These are phyloP conservation scores for Boletus coccyginus DNA, from an alignment of 768 basidiomycete genomes.

Conservation along the genomic window DNA sequence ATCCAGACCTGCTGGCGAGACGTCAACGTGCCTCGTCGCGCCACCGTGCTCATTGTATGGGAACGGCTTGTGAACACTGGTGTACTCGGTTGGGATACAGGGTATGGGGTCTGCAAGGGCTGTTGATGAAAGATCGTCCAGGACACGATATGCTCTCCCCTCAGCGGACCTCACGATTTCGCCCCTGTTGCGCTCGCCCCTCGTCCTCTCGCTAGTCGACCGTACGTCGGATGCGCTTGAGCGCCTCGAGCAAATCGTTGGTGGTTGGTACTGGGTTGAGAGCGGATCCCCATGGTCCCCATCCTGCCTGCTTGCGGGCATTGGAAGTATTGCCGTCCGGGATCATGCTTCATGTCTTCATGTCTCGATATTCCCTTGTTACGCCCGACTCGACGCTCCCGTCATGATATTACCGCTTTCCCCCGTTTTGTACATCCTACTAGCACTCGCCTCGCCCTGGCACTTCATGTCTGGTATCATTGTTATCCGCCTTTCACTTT, in stretches of 20 bases:
- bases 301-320: constrained; percentile 28
- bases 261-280: constrained; percentile 8
- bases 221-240: constrained; percentile 24
- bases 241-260: constrained; percentile 17
- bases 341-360: constrained; percentile 20
- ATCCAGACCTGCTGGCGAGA: constrained; percentile 19
- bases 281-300: constrained; percentile 7
- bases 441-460: constrained; percentile 16
- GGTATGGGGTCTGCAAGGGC: constrained; percentile 28
- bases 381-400: constrained; percentile 17
- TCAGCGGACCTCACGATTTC: neutral
- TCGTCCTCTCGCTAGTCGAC: constrained; percentile 40
- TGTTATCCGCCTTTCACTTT: constrained; percentile 22
- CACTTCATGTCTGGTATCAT: constrained; percentile 20
- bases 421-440: constrained; percentile 12
- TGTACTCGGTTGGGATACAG: constrained; percentile 24
- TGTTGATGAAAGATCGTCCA: constrained; percentile 19
- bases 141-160: constrained; percentile 5
- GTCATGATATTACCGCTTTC: constrained; percentile 6
- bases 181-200: constrained; percentile 24
- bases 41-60: constrained; percentile 36
- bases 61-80: constrained; percentile 22
- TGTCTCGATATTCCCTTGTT: constrained; percentile 25
- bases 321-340: constrained; percentile 12
- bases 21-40: constrained; percentile 24